Evolutionary conservation across 2,329 filamentous ascomycete species (phyloP).

Genomic region (Aspergillus piperis): DNA sequence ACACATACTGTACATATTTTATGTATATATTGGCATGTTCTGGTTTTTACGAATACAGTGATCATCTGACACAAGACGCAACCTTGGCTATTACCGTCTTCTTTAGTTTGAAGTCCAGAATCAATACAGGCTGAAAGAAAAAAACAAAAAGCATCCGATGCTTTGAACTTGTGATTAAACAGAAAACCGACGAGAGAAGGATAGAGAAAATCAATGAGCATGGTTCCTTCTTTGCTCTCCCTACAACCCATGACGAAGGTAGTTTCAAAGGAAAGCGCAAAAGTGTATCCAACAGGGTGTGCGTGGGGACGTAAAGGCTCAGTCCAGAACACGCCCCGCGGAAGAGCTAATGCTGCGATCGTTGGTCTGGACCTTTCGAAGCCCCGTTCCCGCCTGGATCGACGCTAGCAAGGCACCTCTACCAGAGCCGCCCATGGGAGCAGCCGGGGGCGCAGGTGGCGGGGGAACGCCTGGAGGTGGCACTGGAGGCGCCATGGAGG

Average conservation of each 20-base stretch:
- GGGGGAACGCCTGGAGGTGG: conserved; percentile 34
- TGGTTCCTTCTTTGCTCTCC: neutral
- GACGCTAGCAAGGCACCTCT: conserved; percentile 71
- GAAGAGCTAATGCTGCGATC: conserved; percentile 74
- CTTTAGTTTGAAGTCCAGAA: neutral
- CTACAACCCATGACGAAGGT: neutral
- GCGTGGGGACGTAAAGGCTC: neutral
- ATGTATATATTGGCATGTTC: neutral
- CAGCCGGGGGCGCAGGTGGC: conserved; percentile 40
- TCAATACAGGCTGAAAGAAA: neutral
- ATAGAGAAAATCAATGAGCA: neutral
- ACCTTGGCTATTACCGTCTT: neutral
- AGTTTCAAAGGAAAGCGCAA: too few species aligned
- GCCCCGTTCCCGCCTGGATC: conserved; percentile 74
- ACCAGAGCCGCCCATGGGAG: conserved; percentile 40
- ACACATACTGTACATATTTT: neutral
- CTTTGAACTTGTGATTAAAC: neutral
- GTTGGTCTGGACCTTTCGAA: conserved; percentile 88
- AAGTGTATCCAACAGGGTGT: neutral
- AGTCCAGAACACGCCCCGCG: conserved; percentile 70
- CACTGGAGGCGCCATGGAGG: conserved; percentile 33
- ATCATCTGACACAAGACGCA: neutral
- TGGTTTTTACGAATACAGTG: neutral
- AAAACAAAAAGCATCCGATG: neutral
- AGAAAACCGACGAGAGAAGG: neutral